Evolutionary conservation across 164 flowering plant genomes (phyloP), one percentile per base, ranked within the genome.

Genomic region (Stephania cephalantha): DNA sequence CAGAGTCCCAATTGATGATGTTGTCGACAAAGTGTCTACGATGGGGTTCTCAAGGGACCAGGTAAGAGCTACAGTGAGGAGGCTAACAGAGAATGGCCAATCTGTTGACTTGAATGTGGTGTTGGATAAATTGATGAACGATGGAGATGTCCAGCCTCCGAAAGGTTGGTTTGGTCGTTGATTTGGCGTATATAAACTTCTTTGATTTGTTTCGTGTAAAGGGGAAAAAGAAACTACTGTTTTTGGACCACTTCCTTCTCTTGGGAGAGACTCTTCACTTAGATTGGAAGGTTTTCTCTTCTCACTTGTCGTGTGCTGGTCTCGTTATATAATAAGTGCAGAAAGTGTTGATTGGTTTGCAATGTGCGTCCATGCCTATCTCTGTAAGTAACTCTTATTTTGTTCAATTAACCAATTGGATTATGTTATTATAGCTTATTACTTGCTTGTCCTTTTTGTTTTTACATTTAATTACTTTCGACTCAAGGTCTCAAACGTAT

Each of bases 11-110:
- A 65, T 92, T 44, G 97, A 95, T 81, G 98, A 95, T 82, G 97
- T 95, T 71, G 84, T 95, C 7, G 97, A 92, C 78, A 91, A 86
- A 81, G 94, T 92, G 67, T 70, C 93, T 8, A 88, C 35, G 22
- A 95, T 95, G 98, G 98, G 98, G 46, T 95, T 95, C 82, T 85
- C 95, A 4, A 91, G 97, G 83, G 98, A 95, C 10, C 89, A 82
- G 52, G 97, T 91, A 71, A 88, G 88, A 75, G 95, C 94, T 15
- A 88, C 97, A 0, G 97, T 95, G 20, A 73, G 91, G 74, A 90
- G 78, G 74, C 81, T 95, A 67, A 95, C 97, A 2, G 98, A 92
- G 84, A 92, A 87, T 80, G 97, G 97, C 9, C 98, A 95, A 82
- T 78, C 97, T 0, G 97, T 95, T 18, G 98, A 95, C 82, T 83